These are phyloP conservation scores for Puya raimondii DNA, from an alignment of 176 grass and related monocot genomes.

Conservation along the genomic window DNA sequence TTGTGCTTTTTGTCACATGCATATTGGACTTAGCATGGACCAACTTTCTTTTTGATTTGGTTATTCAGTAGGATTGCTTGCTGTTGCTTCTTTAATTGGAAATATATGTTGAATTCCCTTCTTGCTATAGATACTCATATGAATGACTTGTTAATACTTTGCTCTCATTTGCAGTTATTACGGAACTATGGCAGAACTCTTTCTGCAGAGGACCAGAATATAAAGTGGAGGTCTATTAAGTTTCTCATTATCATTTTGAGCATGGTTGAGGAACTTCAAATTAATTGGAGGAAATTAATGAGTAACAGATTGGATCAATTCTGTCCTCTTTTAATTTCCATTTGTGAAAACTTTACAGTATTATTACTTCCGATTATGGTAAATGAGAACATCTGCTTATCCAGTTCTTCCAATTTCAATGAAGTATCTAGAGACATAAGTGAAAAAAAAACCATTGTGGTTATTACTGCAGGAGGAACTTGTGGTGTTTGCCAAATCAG, in stretches of 20 bases:
- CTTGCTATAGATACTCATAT: slow-evolving; percentile 2
- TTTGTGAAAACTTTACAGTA: slow-evolving; percentile 31
- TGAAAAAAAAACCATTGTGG: slow-evolving; percentile 16
- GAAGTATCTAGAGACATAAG: slow-evolving; percentile 1
- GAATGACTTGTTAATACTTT: slow-evolving; percentile 10
- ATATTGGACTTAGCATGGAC: too few species aligned
- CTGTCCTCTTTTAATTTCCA: slow-evolving; percentile 18
- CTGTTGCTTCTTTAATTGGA: background rate
- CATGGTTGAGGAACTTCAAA: slow-evolving; percentile 82
- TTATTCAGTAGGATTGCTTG: background rate
- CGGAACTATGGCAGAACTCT: slow-evolving; percentile 38
- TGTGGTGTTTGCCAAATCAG: slow-evolving; percentile 38
- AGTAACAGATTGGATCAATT: slow-evolving; percentile 21
- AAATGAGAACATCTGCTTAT: slow-evolving; percentile 21
- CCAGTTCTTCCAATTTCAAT: slow-evolving; percentile 6
- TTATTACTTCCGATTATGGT: slow-evolving; percentile 53
- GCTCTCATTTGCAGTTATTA: slow-evolving; percentile 44
- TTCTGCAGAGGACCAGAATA: slow-evolving; percentile 33
- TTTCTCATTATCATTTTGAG: slow-evolving; percentile 61
- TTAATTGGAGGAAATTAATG: slow-evolving; percentile 20
- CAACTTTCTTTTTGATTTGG: too few species aligned
- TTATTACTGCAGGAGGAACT: slow-evolving; percentile 53
- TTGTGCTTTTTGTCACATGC: too few species aligned
- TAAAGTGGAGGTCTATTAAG: slow-evolving; percentile 44
- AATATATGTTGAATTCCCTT: background rate